Percentiles rank a stretch among this genome's conserved stretches.
These are phyloP conservation scores for Olyra latifolia DNA, from an alignment of 176 grass and related monocot species.

Conservation along the genomic window DNA sequence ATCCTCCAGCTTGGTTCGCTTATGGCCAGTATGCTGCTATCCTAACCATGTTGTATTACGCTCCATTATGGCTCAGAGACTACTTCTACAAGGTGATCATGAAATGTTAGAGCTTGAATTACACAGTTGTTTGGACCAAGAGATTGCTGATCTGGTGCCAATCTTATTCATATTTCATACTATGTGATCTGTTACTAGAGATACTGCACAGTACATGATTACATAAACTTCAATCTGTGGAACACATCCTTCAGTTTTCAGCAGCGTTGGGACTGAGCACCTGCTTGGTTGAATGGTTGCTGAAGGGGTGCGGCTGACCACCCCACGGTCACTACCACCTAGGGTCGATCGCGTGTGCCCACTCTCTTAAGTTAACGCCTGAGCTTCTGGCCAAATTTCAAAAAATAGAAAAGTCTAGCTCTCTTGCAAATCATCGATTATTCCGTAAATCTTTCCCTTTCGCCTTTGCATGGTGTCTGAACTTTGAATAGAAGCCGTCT, in stretches of 20 bases:
- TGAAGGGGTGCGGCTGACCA: too few species aligned
- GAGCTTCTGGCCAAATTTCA: too few species aligned
- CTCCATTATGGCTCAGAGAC: slow-evolving; percentile 72
- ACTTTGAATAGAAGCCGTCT: not conserved
- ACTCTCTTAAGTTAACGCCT: too few species aligned
- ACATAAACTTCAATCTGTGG: not conserved
- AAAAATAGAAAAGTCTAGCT: too few species aligned
- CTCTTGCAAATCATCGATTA: too few species aligned
- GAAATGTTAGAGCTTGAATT: slow-evolving; percentile 55
- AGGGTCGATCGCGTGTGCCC: too few species aligned
- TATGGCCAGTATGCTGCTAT: slow-evolving; percentile 60
- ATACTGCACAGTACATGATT: not conserved
- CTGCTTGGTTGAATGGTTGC: not conserved
- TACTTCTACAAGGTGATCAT: slow-evolving; percentile 59
- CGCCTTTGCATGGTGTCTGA: not conserved
- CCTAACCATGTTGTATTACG: slow-evolving; percentile 61
- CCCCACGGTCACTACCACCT: too few species aligned
- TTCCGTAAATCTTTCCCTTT: too few species aligned
- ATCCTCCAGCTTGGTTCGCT: slow-evolving; percentile 76
- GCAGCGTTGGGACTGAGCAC: too few species aligned
- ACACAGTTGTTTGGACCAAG: not conserved
- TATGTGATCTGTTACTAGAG: not conserved
- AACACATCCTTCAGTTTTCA: too few species aligned
- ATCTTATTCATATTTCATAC: slow-evolving; percentile 20
- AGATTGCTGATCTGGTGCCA: not conserved